Conservation (phyloP, 1,284 basidiomycete genomes). For the Ustilago bromivora region DNA sequence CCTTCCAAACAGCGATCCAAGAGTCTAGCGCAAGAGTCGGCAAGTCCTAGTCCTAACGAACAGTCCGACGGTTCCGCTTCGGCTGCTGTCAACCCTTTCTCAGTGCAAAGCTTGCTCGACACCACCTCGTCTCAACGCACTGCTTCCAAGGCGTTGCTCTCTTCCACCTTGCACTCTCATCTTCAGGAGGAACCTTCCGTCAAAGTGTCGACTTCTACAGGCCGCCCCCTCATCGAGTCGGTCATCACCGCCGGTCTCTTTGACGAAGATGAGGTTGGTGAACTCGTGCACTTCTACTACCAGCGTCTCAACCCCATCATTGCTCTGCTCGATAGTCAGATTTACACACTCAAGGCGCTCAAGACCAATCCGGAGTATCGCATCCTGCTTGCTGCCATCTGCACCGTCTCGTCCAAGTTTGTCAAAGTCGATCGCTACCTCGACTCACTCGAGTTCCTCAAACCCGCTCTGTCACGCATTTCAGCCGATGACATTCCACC, state of each 20-base stretch:
- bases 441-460: conserved; percentile 73
- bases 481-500: conserved; percentile 76
- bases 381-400: conserved; percentile 82
- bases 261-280: conserved; percentile 45
- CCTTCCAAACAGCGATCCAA: conserved; percentile 28
- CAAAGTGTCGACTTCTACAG: conserved; percentile 38
- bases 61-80: conserved; percentile 31
- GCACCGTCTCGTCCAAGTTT: conserved; percentile 87
- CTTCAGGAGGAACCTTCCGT: conserved; percentile 45
- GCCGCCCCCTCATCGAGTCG: conserved; percentile 49
- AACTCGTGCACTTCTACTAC: conserved; percentile 49
- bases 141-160: conserved; percentile 47
- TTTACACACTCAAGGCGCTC: conserved; percentile 74
- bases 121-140: conserved; percentile 45
- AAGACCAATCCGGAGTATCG: conserved; percentile 76
- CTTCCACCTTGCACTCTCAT: conserved; percentile 48
- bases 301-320: conserved; percentile 58
- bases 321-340: conserved; percentile 68
- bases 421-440: conserved; percentile 75
- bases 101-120: conserved; percentile 50
- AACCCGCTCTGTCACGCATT: conserved; percentile 76
- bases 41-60: conserved; percentile 38
- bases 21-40: conserved; percentile 27
- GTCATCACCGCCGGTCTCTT: conserved; percentile 48
- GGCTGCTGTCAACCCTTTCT: conserved; percentile 41